Conservation (phyloP, 139 green algal genomes). For the Volvox reticuliferus region DNA sequence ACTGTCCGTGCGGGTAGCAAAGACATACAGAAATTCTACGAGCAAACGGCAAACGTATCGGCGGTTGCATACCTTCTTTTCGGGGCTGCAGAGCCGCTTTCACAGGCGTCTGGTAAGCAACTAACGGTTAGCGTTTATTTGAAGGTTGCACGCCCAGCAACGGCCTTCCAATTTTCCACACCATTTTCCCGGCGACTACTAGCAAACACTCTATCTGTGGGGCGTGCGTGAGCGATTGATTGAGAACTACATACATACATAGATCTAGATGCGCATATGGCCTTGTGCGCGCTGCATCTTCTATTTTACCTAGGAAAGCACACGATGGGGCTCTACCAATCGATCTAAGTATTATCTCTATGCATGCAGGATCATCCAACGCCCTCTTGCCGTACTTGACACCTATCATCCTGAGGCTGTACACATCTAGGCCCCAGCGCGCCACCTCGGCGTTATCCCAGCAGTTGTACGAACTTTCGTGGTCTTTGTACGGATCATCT, state of each 20-base stretch:
- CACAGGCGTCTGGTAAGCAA: neutral
- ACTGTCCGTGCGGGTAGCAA: neutral
- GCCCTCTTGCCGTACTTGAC: slow-evolving; percentile 19
- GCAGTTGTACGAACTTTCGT: neutral
- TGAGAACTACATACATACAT: no score
- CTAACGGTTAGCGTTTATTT: no score
- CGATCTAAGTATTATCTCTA: neutral
- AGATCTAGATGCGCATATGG: no score
- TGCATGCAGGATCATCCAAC: neutral
- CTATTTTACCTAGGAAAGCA: no score
- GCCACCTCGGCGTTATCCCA: neutral
- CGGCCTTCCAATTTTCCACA: no score
- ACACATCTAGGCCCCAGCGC: neutral
- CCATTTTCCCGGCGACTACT: no score
- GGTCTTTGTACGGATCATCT: neutral
- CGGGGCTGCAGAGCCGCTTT: neutral
- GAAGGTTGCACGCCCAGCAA: no score
- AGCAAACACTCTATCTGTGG: no score
- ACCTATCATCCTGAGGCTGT: neutral
- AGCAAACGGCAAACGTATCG: neutral
- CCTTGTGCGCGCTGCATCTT: no score
- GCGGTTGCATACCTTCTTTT: slow-evolving; percentile 11
- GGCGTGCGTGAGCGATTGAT: neutral
- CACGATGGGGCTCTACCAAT: neutral
- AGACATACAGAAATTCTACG: neutral